Base-by-base conservation (phyloP, 2,329 filamentous ascomycete genomes). In the Trichoderma afroharzianum region DNA sequence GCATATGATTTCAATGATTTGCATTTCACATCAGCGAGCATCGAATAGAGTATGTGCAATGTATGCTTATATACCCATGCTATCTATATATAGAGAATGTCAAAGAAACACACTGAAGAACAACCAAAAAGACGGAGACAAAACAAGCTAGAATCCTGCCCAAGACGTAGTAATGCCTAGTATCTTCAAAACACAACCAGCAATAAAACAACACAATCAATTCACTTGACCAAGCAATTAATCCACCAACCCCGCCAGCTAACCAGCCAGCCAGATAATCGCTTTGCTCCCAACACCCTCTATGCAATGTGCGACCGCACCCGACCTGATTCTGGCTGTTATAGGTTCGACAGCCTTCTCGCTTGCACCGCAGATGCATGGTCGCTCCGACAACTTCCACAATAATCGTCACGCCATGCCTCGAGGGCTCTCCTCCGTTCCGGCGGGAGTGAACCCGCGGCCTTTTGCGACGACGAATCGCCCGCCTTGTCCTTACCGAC, bases 311-410 rank as follows among this genome's bases (percentile, higher is more conserved):
- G 21, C 66, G 28, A 50, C 39, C 43, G 32, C 11, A 32, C n/a
- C 26, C n/a, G 6, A 28, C n/a, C 26, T 26, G 36, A 39, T 32
- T 21, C 15, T 57, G 8, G 21, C 62, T 68, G 21, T 73, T 68
- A 78, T 47, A 62, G 64, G 36, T 71, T 73, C 7, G 74, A 77
- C 71, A 79, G 72, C 64, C 74, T 78, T 72, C 78, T 78, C 74
- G 78, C 78, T 72, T 72, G 75, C 73, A 80, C 78, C 59, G 81
- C 76, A 6, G 71, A 75, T 30, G 77, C 74, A 43, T 81, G 78
- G 75, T 90, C 88, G 12, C 77, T 78, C 74, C 79, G 81, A 75
- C 88, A 90, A 77, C 88, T 89, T 33, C 86, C 85, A 71, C 88
- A 90, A 74, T 90, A 88, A 72, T 82, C 83, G 3, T 83, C 80